Evolutionary conservation across 2,329 filamentous ascomycete species (phyloP).

Genomic region (Talaromyces sp.): DNA sequence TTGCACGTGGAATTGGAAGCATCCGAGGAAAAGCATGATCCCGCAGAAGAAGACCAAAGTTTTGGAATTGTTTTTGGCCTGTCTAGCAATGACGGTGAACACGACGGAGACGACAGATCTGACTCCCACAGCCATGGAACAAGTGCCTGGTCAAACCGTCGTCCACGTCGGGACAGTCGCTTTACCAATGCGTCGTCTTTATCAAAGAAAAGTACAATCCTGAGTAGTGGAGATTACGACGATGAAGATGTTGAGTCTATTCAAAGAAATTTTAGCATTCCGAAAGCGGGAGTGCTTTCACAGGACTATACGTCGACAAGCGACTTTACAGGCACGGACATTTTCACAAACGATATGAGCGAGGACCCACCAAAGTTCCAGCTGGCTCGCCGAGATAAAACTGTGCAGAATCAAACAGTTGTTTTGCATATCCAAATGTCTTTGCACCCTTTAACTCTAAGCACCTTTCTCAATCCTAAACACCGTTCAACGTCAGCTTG

Average conservation of each 20-base stretch:
- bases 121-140: slow-evolving; percentile 19
- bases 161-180: slow-evolving; percentile 31
- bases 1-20: not conserved
- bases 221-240: slow-evolving; percentile 33
- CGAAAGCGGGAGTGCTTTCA: slow-evolving; percentile 20
- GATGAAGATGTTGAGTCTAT: slow-evolving; percentile 51
- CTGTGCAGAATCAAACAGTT: slow-evolving; percentile 38
- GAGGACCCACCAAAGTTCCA: slow-evolving; percentile 34
- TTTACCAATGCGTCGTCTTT: slow-evolving; percentile 39
- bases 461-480: slow-evolving; percentile 52
- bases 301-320: slow-evolving; percentile 35
- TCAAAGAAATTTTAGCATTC: slow-evolving; percentile 38
- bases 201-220: slow-evolving; percentile 38
- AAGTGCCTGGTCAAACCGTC: slow-evolving; percentile 20
- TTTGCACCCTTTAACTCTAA: slow-evolving; percentile 59
- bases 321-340: slow-evolving; percentile 35
- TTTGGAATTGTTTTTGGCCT: slow-evolving; percentile 42
- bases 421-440: slow-evolving; percentile 67
- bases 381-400: slow-evolving; percentile 25
- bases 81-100: slow-evolving; percentile 29
- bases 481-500: slow-evolving; percentile 29
- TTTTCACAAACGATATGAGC: slow-evolving; percentile 42
- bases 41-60: slow-evolving; percentile 27
- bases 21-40: slow-evolving; percentile 8
- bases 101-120: slow-evolving; percentile 23